These are phyloP conservation scores for Aquanectria penicillioides DNA, from an alignment of 2,329 filamentous ascomycete species.

Conservation along the genomic window DNA sequence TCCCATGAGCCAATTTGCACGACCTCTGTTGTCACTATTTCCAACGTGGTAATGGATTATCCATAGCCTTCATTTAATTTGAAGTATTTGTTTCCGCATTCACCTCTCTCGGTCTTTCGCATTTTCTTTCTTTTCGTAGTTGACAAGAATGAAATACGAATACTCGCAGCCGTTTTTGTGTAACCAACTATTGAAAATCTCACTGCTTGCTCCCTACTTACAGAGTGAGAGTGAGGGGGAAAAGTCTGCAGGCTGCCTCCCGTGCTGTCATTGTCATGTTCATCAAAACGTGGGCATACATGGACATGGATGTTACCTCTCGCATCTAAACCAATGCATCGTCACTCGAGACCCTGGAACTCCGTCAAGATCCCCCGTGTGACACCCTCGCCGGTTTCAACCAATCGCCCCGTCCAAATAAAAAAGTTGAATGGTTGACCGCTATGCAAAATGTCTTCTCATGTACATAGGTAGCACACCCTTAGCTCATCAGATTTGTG, in stretches of 20 bases:
- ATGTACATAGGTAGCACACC: conserved; percentile 13
- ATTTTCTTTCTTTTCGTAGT: no score
- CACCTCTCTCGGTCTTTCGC: no score
- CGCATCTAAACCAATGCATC: no score
- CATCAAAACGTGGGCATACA: neutral
- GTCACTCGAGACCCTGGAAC: conserved; percentile 2
- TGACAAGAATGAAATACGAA: no score
- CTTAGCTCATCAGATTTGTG: no score
- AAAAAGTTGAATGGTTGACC: conserved; percentile 21
- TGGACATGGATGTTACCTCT: conserved; percentile 6
- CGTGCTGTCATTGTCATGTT: neutral
- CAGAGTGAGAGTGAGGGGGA: no score
- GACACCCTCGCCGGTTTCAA: neutral
- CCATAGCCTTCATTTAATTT: no score
- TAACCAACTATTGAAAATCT: no score
- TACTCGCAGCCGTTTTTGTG: no score
- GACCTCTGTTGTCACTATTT: neutral
- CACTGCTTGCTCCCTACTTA: no score
- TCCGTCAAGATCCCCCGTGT: neutral
- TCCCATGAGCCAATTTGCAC: conserved; percentile 16
- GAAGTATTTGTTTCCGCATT: neutral
- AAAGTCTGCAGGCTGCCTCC: neutral
- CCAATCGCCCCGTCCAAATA: conserved; percentile 10
- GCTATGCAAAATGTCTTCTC: conserved; percentile 26
- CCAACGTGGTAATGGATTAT: neutral